Evolutionary conservation across 129 eudicot species (phyloP), one percentile per base, ranked within the genome.

Genomic region (Lactuca sativa): DNA sequence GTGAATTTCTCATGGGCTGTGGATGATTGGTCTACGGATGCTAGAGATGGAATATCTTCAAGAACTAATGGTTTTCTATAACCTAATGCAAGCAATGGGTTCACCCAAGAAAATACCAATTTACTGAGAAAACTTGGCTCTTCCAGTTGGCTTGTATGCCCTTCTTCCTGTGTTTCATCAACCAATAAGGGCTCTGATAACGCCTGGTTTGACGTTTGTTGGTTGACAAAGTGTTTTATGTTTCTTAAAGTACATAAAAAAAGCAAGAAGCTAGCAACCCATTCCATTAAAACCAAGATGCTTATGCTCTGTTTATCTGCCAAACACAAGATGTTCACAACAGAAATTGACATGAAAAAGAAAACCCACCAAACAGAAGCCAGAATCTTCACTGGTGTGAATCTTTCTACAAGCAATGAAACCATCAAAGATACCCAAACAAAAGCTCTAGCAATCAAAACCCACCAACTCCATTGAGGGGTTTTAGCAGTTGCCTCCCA

Each of bases 31-130:
- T 88, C 95, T 21, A 75, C 71, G 7, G 78, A 49, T 32, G 77
- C 74, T 48, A 88, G 61, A 48, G 71, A 60, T n/a, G 88, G 95
- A 40, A 88, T 82, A 21, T 85, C 84, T 69, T 85, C 83, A 33
- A 85, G 64, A 59, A 40, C 70, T 66, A 88, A 62, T 4, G 82
- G 59, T 54, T 75, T 85, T 15, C 71, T 75, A 34, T 77, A 62
- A 56, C 95, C 90, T 61, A 77, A 56, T 4, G 69, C 69, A 74
- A 85, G 84, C 62, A 88, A 56, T n/a, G 83, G 78, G 68, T 85
- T 62, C 0, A 88, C 65, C 95, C 90, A 88, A 33, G 90, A 77
- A 78, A 88, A 88, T 38, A 52, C 48, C 78, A 88, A 56, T 48
- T 72, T 78, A 62, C 88, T 78, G 1, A 82, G 53, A 13, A 88